Percentiles rank a stretch among this genome's conserved stretches.
phyloP scores from a whole-genome alignment of 2,329 filamentous ascomycete species.

The Coleophoma eucalyptorum region DNA sequence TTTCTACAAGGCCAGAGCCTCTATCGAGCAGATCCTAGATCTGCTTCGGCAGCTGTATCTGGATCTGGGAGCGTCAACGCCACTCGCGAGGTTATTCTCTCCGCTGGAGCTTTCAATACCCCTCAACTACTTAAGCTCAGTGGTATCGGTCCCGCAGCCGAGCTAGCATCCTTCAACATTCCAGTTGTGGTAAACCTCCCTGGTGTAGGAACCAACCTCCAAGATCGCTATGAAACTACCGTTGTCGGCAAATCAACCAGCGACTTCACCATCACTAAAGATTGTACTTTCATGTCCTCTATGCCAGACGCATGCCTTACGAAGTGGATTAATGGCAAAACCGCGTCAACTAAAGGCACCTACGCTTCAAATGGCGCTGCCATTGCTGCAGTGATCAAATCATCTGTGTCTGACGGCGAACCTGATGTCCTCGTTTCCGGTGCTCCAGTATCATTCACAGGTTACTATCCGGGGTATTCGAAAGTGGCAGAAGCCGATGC shows the following conservation, averaged over 20 bases:
- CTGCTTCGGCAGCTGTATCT: constrained; percentile 20
- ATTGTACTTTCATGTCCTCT: constrained; percentile 28
- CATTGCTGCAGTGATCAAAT: constrained; percentile 24
- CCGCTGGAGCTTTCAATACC: constrained; percentile 42
- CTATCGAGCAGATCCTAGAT: constrained; percentile 37
- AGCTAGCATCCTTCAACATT: constrained; percentile 41
- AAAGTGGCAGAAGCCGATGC: constrained; percentile 31
- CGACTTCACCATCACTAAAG: constrained; percentile 31
- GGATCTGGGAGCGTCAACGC: constrained; percentile 23
- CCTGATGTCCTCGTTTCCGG: constrained; percentile 30
- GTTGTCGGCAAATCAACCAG: constrained; percentile 37
- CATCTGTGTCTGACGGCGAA: constrained; percentile 33
- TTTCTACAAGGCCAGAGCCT: constrained; percentile 36
- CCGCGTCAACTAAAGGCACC: constrained; percentile 3
- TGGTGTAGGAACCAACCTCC: constrained; percentile 61
- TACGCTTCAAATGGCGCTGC: constrained; percentile 46
- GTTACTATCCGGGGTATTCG: constrained; percentile 37
- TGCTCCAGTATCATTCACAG: constrained; percentile 18
- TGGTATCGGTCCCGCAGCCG: constrained; percentile 37
- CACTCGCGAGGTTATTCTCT: constrained; percentile 40
- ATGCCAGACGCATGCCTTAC: constrained; percentile 31
- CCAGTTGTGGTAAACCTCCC: constrained; percentile 52
- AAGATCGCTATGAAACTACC: constrained; percentile 48
- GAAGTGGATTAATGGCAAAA: constrained; percentile 13
- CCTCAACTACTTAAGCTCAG: constrained; percentile 44